These are phyloP conservation scores for Vigna unguiculata DNA, from an alignment of 306 rosid genomes.

Conservation along the genomic window DNA sequence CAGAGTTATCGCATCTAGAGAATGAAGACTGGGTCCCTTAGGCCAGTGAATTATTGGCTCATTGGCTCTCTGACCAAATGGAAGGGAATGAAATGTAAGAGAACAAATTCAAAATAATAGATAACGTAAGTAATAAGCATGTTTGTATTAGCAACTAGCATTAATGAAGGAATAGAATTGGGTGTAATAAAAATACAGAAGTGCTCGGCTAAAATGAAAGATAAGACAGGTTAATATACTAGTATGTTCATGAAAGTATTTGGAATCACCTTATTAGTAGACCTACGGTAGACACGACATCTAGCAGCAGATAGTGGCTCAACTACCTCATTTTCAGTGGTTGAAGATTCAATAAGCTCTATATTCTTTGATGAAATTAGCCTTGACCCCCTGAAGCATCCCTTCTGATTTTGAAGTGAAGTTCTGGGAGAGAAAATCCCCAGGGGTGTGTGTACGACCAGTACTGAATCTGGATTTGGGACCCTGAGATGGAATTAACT, in stretches of 20 bases:
- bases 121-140: not conserved
- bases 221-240: not conserved
- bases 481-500: constrained; percentile 54
- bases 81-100: constrained; percentile 37
- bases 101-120: constrained; percentile 23
- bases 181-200: constrained; percentile 21
- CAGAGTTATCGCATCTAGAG: constrained; percentile 62
- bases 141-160: not conserved
- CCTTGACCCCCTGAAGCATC: constrained; percentile 85
- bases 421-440: constrained; percentile 80
- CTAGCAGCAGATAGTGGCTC: constrained; percentile 84
- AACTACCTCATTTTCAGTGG: constrained; percentile 58
- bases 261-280: constrained; percentile 65
- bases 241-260: not conserved
- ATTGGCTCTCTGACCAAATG: constrained; percentile 61
- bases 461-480: constrained; percentile 82
- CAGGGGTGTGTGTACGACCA: constrained; percentile 71
- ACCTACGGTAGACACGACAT: constrained; percentile 68
- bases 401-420: constrained; percentile 71
- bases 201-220: constrained; percentile 17
- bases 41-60: constrained; percentile 74
- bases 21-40: constrained; percentile 77
- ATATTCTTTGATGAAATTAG: constrained; percentile 65
- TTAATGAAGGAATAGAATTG: constrained; percentile 38
- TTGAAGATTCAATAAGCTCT: constrained; percentile 64